Evolutionary conservation across 805 yeast genomes (phyloP).

Genomic region (Hemisphaericaspora nanyangensis): DNA sequence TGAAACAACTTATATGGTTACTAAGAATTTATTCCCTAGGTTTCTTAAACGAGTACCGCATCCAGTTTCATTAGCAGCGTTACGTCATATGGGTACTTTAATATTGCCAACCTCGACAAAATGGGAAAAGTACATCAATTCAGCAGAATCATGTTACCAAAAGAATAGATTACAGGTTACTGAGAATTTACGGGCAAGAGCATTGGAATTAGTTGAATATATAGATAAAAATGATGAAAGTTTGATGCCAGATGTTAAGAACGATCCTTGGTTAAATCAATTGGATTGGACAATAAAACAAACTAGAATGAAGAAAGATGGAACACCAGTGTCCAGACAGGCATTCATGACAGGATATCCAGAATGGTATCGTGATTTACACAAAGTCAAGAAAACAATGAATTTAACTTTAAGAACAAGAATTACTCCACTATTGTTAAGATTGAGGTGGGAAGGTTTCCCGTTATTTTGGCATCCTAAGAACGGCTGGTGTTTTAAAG

Average conservation of each 20-base stretch:
- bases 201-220: slow-evolving; percentile 50
- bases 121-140: slow-evolving; percentile 72
- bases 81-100: slow-evolving; percentile 66
- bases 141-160: slow-evolving; percentile 66
- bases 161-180: slow-evolving; percentile 55
- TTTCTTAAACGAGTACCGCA: slow-evolving; percentile 76
- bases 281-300: slow-evolving; percentile 80
- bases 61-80: slow-evolving; percentile 90
- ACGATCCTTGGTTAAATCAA: slow-evolving; percentile 89
- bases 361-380: slow-evolving; percentile 77
- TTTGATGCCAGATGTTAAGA: slow-evolving; percentile 28
- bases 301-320: slow-evolving; percentile 59
- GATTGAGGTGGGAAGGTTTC: slow-evolving; percentile 77
- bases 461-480: slow-evolving; percentile 79
- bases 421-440: slow-evolving; percentile 69
- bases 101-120: slow-evolving; percentile 70
- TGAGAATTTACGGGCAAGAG: slow-evolving; percentile 53
- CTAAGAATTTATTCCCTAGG: slow-evolving; percentile 62
- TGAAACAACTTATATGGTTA: slow-evolving; percentile 65
- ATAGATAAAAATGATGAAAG: slow-evolving; percentile 29
- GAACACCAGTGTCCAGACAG: slow-evolving; percentile 66
- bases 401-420: slow-evolving; percentile 70
- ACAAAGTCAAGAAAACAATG: slow-evolving; percentile 39
- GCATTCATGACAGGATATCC: slow-evolving; percentile 85
- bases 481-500: slow-evolving; percentile 87